These are phyloP conservation scores for Drechslera avenae DNA, from an alignment of 2,329 filamentous ascomycete species.

Conservation along the genomic window DNA sequence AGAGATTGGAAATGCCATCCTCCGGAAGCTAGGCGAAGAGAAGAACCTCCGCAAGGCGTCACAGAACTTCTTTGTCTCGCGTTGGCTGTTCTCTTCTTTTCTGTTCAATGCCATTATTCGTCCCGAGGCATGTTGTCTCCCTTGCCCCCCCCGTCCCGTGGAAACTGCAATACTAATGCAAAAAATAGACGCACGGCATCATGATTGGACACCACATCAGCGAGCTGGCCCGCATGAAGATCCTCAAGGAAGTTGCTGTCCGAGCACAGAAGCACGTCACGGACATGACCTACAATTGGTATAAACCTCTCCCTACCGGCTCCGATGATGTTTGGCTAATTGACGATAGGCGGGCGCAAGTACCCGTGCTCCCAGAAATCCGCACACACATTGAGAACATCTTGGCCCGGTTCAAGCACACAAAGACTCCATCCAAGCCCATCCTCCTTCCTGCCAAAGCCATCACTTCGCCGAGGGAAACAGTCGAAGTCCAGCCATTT, in stretches of 20 bases:
- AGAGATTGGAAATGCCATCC: slow-evolving; percentile 81
- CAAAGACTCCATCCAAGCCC: slow-evolving; percentile 54
- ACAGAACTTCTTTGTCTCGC: slow-evolving; percentile 81
- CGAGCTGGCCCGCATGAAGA: slow-evolving; percentile 82
- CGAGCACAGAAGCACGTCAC: slow-evolving; percentile 79
- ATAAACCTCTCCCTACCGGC: slow-evolving; percentile 45
- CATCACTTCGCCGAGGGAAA: slow-evolving; percentile 74
- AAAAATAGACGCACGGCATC: slow-evolving; percentile 59
- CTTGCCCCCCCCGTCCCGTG: neutral
- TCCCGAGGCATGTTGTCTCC: slow-evolving; percentile 69
- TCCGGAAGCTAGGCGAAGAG: slow-evolving; percentile 72
- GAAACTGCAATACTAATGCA: slow-evolving; percentile 39
- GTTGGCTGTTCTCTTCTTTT: slow-evolving; percentile 92
- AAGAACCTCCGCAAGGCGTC: slow-evolving; percentile 72
- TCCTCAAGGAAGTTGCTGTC: slow-evolving; percentile 75
- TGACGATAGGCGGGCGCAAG: slow-evolving; percentile 59
- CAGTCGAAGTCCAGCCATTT: slow-evolving; percentile 78
- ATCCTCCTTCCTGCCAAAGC: slow-evolving; percentile 73
- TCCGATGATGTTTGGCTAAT: slow-evolving; percentile 29
- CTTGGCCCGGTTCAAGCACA: slow-evolving; percentile 63
- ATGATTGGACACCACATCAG: slow-evolving; percentile 92
- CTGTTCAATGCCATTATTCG: slow-evolving; percentile 82
- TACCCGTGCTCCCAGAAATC: slow-evolving; percentile 66
- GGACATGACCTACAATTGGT: slow-evolving; percentile 74
- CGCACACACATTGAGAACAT: slow-evolving; percentile 74